Evolutionary conservation across 1,139 yeast genomes (phyloP), one percentile per base, ranked within the genome.

Genomic region (Geotrichum siamense): DNA sequence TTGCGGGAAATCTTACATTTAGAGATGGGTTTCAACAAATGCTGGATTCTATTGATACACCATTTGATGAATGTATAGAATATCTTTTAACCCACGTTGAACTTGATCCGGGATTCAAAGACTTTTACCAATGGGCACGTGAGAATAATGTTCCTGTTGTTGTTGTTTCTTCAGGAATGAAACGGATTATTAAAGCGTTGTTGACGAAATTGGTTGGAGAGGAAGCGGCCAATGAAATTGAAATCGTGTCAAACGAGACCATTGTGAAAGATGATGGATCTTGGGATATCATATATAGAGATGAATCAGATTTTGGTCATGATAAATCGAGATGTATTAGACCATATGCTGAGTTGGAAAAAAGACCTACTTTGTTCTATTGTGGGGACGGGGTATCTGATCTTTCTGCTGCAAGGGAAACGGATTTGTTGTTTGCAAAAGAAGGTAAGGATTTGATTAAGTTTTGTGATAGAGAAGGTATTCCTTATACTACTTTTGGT

Each of bases 331-430:
- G 76, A 45, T 82, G 93, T 28, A 87, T 89, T 55, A 72, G 75
- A 49, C 83, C 85, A 35, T 83, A 62, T 61, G 74, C 70, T 55
- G 68, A 57, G 59, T 65, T 67, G 47, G 55, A 58, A 30, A 58
- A 35, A 20, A 51, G 75, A 48, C 87, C 91, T 9, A 68, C 71
- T 37, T 71, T 87, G 55, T 84, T 89, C 62, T 91, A 91, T 70
- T 84, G 94, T 60, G 98, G 98, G 47, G 98, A 91, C 61, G 99
- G 99, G 49, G 96, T 91, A 23, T 81, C 94, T 44, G 99, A 91
- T 63, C 71, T 91, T 54, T 78, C 87, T 50, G 98, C 98, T 21
- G 97, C 97, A 26, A 80, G 82, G 60, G 96, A 91, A 63, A 87
- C 98, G 41, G 89, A 93, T 63, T 70, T 89, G 56, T 69, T 91